Evolutionary conservation across 2,329 filamentous ascomycete genomes (phyloP), one percentile per base, ranked within the genome.

Genomic region (Bipolaris cookei): DNA sequence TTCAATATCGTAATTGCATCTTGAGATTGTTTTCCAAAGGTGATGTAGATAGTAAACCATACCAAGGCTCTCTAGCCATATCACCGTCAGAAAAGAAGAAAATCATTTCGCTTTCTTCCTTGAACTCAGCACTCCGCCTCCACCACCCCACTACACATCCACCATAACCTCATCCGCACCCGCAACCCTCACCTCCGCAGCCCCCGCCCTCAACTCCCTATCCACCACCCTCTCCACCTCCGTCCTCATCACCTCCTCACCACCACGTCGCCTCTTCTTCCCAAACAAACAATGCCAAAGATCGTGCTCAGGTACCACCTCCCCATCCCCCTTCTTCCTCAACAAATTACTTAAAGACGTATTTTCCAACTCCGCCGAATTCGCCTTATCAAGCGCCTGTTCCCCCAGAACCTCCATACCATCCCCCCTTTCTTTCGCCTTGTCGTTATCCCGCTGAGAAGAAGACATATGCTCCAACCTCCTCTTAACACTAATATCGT

Each of bases 271-370:
- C 43, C 45, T 21, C 47, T 16, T 16, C 14, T 82, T 81, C 0
- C 90, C 90, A 80, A 97, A 97, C 1, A 97, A 78, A 76, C 94
- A 98, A 61, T 87, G 86, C 94, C 93, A 97, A 41, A 98, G 72
- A 73, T 97, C 94, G 11, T 87, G 84, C 61, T 89, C 85, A 42
- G 86, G 83, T 3, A 98, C 90, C 54, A 90, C 80, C 76, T 98
- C 95, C 0, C 94, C 94, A 0, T 88, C 88, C 1, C 85, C 83
- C 53, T 84, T 85, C 57, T 84, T 85, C 63, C 88, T 88, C 77
- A 97, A 86, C 54, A 97, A 76, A 64, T 85, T 88, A 0, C 84
- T 84, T 34, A 96, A 76, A 1, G 86, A 82, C 6, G 89, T 90
- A 59, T 90, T 84, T 76, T 96, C 86, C 65, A 97, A 76, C 76